Evolutionary conservation across 2,329 filamentous ascomycete species (phyloP), one percentile per base, ranked within the genome.

Genomic region (Metarhizium anisopliae): DNA sequence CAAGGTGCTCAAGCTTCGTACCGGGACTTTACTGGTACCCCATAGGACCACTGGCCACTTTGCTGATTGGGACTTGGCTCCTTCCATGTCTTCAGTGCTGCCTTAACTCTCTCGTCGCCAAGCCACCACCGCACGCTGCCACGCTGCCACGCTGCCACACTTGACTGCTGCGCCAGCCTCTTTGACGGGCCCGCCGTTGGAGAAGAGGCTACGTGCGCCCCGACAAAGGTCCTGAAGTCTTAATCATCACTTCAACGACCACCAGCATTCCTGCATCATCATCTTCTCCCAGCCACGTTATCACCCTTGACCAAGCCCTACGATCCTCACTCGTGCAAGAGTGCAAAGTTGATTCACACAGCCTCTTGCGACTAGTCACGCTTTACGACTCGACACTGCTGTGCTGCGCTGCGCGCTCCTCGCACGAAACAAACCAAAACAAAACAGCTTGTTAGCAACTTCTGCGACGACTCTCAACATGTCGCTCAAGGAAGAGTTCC

Each of bases 401-500:
- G 38, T 29, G 14, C 25, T 51, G 52, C 52, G 43, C 52, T 50
- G 38, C 51, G 52, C 52, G 43, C 52, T 50, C 45, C 51, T 45
- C 47, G 32, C 11, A 49, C 20, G n/a, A 47, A 13, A 52, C 16
- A 2, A 35, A 35, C 16, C 32, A 35, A 32, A 45, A 51, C 35
- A 51, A 32, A 20, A 25, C n/a, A 50, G 47, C 45, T 55, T 47
- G 45, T n/a, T n/a, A 45, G 50, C 43, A 18, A 49, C 47, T 45
- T 47, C 50, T 56, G 51, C 52, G 47, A 52, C 42, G 50, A 7
- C 25, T 66, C 67, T 64, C 77, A 84, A 74, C 60, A 87, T 87
- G 84, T 81, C 83, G 70, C 78, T 88, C 74, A 81, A 81, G 72
- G 85, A 88, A 67, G 85, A 88, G 72, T 86, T 89, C 68, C 80